Evolutionary conservation across 345 rosid genomes (phyloP), one percentile per base, ranked within the genome.

Genomic region (Eucalyptus urophylla): DNA sequence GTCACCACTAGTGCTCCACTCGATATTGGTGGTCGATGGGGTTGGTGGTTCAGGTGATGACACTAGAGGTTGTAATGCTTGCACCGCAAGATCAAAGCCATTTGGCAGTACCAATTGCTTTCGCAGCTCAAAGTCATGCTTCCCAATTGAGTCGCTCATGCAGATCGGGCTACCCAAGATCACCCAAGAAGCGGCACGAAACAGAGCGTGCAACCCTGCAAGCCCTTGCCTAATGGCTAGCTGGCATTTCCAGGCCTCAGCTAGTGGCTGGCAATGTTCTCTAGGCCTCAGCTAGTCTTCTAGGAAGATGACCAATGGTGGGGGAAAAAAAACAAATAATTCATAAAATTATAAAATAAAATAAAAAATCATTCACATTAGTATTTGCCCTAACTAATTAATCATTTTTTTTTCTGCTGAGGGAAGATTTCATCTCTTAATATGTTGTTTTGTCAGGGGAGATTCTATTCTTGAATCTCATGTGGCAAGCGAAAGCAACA

Each of bases 91-190:
- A 97, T 95, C 1, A 98, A 93, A 93, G 2, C 99, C 99, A 33
- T 98, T 94, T 0, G 95, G 96, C 91, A 97, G 51, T 29, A 93
- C 97, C 1, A 95, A 94, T 8, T 96, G 94, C 87, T 91, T 97
- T 86, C 95, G 94, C 87, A 95, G 90, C 1, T 89, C 89, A 56
- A 98, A 95, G 88, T 98, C 93, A 89, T 97, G 97, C 43, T 97
- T 92, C 21, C 99, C 97, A 1, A 95, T 98, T 2, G 93, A 87
- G 91, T 95, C 97, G 24, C 98, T 97, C 11, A 98, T 89, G 56
- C 95, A 98, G 67, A 96, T 95, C 0, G 97, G 98, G 14, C 99
- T 98, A 1, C 99, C 99, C 0, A 98, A 97, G 90, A 97, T 97
- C 6, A 99, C 97, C 25, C 98, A 91, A 14, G 98, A 97, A 76